Evolutionary conservation across 495 filamentous ascomycete species (phyloP), one percentile per base, ranked within the genome.

Genomic region (Sordaria brevicollis): DNA sequence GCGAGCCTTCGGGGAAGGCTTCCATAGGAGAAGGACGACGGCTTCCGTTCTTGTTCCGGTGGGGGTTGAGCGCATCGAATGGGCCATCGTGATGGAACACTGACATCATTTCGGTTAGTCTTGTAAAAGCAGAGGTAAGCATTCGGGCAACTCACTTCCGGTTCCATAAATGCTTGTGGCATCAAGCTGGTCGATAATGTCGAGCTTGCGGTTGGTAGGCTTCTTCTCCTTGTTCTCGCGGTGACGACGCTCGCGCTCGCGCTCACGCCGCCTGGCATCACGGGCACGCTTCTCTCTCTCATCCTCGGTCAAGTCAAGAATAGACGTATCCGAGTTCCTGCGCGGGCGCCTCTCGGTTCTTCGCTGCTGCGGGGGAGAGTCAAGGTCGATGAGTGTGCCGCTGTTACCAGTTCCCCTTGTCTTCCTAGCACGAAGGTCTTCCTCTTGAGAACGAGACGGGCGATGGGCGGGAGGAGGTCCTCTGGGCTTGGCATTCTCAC

Each of bases 11-110:
- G 21, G 96, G 93, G 80, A 98, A 99, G 6, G 96, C 96, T 77
- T 97, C 90, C 92, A 99, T 97, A 3, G 96, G 96, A 62, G 49
- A n/a, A 13, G 95, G 93, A 35, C 91, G 89, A 69, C 89, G 87
- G 71, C 90, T 86, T 67, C 91, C 92, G 74, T 91, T 92, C 65
- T 92, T 89, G 78, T 99, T 99, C 70, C 96, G 91, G 78, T 95
- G 91, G 6, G 96, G 94, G 74, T 97, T 97, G 80, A 93, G 95
- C 17, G 96, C 96, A 81, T 99, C 96, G 74, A 97, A 99, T 9
- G 96, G 96, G 31, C 96, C 96, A 77, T 99, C 96, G 77, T 99
- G 96, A 71, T 99, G 96, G 80, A 99, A 97, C 77, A 98, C 94
- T 97, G 70, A 19, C 25, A 7, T 31, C 17, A 7, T 0, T 19